Percentiles rank a stretch among this genome's conserved stretches.
These are phyloP conservation scores for Galerina marginata DNA, from an alignment of 768 basidiomycete species.

Conservation along the genomic window DNA sequence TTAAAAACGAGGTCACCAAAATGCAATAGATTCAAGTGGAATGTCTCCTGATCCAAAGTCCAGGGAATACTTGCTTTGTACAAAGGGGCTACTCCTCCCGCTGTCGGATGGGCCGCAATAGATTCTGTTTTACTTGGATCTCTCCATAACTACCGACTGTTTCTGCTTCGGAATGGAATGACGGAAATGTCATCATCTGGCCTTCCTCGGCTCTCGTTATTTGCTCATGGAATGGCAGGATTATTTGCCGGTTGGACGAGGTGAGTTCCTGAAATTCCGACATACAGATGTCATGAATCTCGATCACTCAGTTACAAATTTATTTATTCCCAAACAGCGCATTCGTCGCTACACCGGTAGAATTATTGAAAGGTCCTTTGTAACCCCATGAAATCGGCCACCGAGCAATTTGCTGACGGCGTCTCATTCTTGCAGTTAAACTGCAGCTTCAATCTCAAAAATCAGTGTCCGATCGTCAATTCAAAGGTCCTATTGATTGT, in stretches of 20 bases:
- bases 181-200: conserved; percentile 54
- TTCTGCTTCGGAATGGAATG: conserved; percentile 55
- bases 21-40: conserved; percentile 6
- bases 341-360: conserved; percentile 75
- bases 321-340: conserved; percentile 46
- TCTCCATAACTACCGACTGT: conserved; percentile 74
- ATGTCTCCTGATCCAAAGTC: conserved; percentile 10
- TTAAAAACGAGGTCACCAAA: conserved; percentile 62
- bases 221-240: conserved; percentile 71
- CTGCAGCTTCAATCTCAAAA: conserved; percentile 71
- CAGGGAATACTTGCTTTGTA: conserved; percentile 71
- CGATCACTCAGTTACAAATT: conserved; percentile 9
- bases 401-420: conserved; percentile 1
- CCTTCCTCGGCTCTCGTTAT: conserved; percentile 57
- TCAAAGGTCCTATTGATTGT: conserved; percentile 71
- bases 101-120: conserved; percentile 74
- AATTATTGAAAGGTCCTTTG: conserved; percentile 69
- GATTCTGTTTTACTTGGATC: conserved; percentile 75
- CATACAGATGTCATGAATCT: conserved; percentile 1
- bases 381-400: conserved; percentile 6
- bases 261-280: conserved; percentile 35
- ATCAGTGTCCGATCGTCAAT: conserved; percentile 54
- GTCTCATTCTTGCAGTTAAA: conserved; percentile 49
- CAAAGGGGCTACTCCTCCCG: conserved; percentile 77
- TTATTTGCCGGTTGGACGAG: conserved; percentile 74